Base-by-base conservation (phyloP, 768 basidiomycete species). In the Boletus vermiculosoides region DNA sequence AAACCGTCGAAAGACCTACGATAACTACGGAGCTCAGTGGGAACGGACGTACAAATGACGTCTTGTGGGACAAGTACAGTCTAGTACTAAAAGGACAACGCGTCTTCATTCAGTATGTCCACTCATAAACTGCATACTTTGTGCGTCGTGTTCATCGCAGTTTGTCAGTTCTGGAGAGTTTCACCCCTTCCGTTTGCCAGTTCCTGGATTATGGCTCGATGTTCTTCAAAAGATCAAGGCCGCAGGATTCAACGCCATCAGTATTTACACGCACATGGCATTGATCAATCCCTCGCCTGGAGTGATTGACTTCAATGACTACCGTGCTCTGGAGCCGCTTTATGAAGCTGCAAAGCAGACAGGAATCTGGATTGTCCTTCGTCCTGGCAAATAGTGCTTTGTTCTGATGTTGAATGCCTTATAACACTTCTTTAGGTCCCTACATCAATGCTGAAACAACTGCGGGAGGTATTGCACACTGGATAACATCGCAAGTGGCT, bases 361-460 rank as follows among this genome's bases (percentile, higher is more conserved):
- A 7, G 92, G 92, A 1, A 76, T 94, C 12, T 94, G 86, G 83
- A 77, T 94, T 49, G 82, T 92, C 42, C 76, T 92, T 50, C 83
- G 92, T 37, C 92, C 92, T 55, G 91, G 91, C 79, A 69, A 56
- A 72, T 70, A n/a, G 5, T 9, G 22, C 16, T n/a, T 18, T 23
- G 20, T 30, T 50, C 5, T 13, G 18, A 16, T 33, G 25, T 48
- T n/a, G 25, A 34, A 47, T 44, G 8, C 1, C 13, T 49, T 16
- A 4, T 60, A 25, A 66, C 48, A n/a, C 33, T 39, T 63, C 31
- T 42, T 36, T 36, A 69, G 68, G 68, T 23, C 68, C 68, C 6
- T 70, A 90, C 63, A 90, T 91, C 73, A 91, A 91, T 61, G 88
- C 88, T 5, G 90, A 92, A 67, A 90, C 88, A 0, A 85, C 86